phyloP scores from a whole-genome alignment of 1,284 basidiomycete genomes.

The Cutaneotrichosporon dermatis region DNA sequence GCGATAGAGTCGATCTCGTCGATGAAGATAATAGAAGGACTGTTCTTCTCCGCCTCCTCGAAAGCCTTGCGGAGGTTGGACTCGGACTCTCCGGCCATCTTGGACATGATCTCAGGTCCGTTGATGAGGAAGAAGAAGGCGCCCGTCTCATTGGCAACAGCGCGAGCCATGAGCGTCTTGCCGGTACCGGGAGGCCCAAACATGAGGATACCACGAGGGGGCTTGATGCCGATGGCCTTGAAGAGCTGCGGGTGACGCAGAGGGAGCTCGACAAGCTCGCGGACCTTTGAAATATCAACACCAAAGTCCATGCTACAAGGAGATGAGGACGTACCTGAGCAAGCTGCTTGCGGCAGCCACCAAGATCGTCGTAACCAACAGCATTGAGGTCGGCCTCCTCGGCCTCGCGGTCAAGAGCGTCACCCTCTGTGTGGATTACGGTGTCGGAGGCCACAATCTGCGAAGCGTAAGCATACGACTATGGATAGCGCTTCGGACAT shows the following conservation, averaged over 20 bases:
- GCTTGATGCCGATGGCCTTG: constrained; percentile 99
- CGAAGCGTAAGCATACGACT: neutral
- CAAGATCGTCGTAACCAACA: constrained; percentile 98
- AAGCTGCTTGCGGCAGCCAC: constrained; percentile 98
- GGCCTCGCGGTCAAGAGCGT: constrained; percentile 97
- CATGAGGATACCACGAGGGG: constrained; percentile 95
- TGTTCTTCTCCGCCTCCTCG: constrained; percentile 99
- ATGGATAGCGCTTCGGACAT: constrained; percentile 7
- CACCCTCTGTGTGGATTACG: constrained; percentile 67
- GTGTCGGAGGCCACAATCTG: constrained; percentile 46
- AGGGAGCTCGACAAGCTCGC: constrained; percentile 96
- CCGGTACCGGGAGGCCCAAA: constrained; percentile 94
- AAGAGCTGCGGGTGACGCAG: constrained; percentile 97
- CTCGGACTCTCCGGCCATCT: constrained; percentile 98
- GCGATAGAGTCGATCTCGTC: constrained; percentile 99
- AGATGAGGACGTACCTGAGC: constrained; percentile 77
- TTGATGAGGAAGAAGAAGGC: constrained; percentile 99
- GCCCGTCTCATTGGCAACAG: constrained; percentile 98
- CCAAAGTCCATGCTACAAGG: constrained; percentile 55
- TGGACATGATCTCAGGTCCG: constrained; percentile 99
- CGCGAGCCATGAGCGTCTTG: constrained; percentile 98
- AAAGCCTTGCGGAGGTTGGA: constrained; percentile 97
- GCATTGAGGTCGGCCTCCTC: constrained; percentile 95
- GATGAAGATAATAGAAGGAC: constrained; percentile 95
- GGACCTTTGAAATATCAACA: constrained; percentile 56